Evolutionary conservation across 2,329 filamentous ascomycete genomes (phyloP), one percentile per base, ranked within the genome.

Genomic region (Phaeosphaeria sp.): DNA sequence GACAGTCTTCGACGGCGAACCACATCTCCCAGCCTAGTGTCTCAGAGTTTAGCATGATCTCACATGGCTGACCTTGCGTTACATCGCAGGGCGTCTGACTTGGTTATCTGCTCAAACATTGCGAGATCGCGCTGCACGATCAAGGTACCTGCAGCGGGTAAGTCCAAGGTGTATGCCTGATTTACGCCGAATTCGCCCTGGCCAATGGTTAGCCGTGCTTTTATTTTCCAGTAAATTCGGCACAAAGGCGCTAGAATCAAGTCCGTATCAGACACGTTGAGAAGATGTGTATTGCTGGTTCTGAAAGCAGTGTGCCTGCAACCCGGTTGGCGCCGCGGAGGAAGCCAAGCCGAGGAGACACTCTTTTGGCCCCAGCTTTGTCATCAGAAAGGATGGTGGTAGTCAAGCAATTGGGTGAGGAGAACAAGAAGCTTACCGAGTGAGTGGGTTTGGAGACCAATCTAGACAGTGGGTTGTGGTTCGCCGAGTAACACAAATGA

Each of bases 311-410:
- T 48, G 54, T 64, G 65, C 62, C 65, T 68, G 53, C 63, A 25
- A 64, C 61, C 55, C 59, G 46, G 20, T 44, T 30, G 44, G 25
- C 44, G 46, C 56, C n/a, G 10, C 20, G 36, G 49, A n/a, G 46
- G 11, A 48, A 18, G 23, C 11, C n/a, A n/a, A 42, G 51, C 17
- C 22, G 51, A 47, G 52, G 60, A 66, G 59, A 63, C 67, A 62
- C 61, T 74, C 65, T 65, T 73, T 68, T 74, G 72, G 72, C 72
- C 72, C 72, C 71, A 74, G 71, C 72, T 65, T 65, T 68, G 63
- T 74, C 72, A 71, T 74, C 72, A 72, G 65, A 43, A 52, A 36
- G 30, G 23, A 6, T 23, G 46, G 23, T 36, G 13, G 20, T 17
- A 7, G 48, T 15, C 9, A 27, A 33, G 42, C 5, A 44, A n/a